These are phyloP conservation scores for Cercis canadensis DNA, from an alignment of 306 rosid species.

Conservation along the genomic window DNA sequence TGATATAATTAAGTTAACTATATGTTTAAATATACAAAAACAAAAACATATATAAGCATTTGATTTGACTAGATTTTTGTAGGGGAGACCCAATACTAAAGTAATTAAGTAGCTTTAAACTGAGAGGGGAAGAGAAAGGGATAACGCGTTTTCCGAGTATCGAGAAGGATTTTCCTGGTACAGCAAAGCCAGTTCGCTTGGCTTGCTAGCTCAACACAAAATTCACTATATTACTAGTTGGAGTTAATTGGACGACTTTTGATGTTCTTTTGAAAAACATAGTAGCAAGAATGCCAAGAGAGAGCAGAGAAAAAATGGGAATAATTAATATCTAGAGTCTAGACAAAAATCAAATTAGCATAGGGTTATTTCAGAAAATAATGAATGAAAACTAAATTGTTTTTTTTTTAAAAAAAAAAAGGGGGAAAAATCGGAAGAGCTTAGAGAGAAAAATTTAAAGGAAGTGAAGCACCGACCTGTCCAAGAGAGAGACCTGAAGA, in stretches of 20 bases:
- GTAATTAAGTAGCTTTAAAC: constrained; percentile 2
- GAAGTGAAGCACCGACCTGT: constrained; percentile 64
- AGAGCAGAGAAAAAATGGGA: background rate
- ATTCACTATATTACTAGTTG: no score
- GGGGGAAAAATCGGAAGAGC: background rate
- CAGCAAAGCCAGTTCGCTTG: constrained; percentile 39
- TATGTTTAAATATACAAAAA: no score
- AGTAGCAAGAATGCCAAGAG: background rate
- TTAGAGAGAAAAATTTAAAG: background rate
- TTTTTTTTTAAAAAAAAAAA: background rate
- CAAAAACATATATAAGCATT: no score
- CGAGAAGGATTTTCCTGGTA: constrained; percentile 62
- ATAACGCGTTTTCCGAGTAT: constrained; percentile 46
- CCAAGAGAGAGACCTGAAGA: constrained; percentile 67
- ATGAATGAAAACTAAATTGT: background rate
- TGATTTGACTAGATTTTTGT: constrained; percentile 20
- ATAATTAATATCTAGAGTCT: background rate
- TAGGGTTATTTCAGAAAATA: background rate
- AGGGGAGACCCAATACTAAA: constrained; percentile 17
- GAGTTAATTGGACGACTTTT: background rate
- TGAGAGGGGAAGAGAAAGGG: constrained; percentile 26
- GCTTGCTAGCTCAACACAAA: background rate
- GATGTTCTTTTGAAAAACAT: background rate
- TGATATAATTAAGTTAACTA: no score
- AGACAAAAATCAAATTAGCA: background rate